A percentile compares a stretch with the other conserved stretches of the same genome.
These are phyloP conservation scores for Omphalotus guepiniiformis DNA, from an alignment of 768 basidiomycete genomes.

Conservation along the genomic window DNA sequence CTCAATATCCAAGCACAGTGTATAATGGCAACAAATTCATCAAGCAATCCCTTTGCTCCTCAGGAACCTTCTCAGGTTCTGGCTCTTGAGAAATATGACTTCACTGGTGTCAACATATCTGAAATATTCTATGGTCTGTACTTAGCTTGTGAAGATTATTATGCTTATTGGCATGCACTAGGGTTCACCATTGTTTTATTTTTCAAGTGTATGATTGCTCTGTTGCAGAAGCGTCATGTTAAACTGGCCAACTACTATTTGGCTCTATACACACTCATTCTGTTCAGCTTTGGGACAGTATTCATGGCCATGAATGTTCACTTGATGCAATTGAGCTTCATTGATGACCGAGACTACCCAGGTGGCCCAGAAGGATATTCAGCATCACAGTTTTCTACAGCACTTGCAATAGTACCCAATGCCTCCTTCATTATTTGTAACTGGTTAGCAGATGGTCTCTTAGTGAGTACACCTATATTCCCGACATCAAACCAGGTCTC, in stretches of 20 bases:
- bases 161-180: neutral
- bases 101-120: neutral
- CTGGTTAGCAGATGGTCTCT: slow-evolving; percentile 17
- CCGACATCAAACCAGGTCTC: neutral
- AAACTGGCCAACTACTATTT: neutral
- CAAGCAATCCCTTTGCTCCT: slow-evolving; percentile 5
- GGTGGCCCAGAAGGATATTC: slow-evolving; percentile 26
- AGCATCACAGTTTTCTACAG: slow-evolving; percentile 15
- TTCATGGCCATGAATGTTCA: slow-evolving; percentile 13
- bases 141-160: neutral
- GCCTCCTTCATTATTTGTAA: slow-evolving; percentile 14
- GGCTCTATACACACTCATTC: slow-evolving; percentile 2
- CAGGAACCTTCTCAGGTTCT: slow-evolving; percentile 3
- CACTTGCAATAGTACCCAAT: slow-evolving; percentile 15
- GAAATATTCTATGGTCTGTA: slow-evolving; percentile 5
- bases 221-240: neutral
- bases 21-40: neutral
- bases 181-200: neutral
- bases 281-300: slow-evolving; percentile 15
- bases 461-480: slow-evolving; percentile 12
- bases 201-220: neutral
- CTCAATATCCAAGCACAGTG: neutral
- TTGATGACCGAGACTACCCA: slow-evolving; percentile 27
- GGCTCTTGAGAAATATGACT: neutral
- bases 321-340: slow-evolving; percentile 24